Evolutionary conservation across 2,329 filamentous ascomycete species (phyloP).

Genomic region (Ascosphaera aggregata): DNA sequence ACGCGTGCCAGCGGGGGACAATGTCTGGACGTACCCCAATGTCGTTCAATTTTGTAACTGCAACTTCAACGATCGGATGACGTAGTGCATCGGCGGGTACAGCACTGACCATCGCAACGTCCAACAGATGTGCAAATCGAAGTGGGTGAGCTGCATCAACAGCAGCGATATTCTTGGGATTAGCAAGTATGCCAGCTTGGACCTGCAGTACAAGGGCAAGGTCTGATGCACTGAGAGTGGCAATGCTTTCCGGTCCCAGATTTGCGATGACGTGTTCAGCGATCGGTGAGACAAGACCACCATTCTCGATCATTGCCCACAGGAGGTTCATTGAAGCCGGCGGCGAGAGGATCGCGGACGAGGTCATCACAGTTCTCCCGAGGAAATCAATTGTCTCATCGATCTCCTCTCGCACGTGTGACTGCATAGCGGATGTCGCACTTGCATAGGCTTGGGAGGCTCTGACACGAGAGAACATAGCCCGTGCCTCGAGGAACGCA

Average conservation of each 20-base stretch:
- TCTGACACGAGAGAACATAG: conserved; percentile 71
- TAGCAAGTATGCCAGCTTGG: conserved; percentile 26
- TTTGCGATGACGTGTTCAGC: conserved; percentile 37
- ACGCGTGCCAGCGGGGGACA: conserved; percentile 33
- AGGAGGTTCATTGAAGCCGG: conserved; percentile 34
- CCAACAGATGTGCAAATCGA: conserved; percentile 38
- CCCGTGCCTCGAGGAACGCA: conserved; percentile 52
- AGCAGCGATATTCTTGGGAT: conserved; percentile 14
- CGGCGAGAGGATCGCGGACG: conserved; percentile 26
- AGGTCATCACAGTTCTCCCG: conserved; percentile 31
- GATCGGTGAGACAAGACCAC: conserved; percentile 34
- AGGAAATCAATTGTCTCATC: conserved; percentile 64
- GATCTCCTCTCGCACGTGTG: conserved; percentile 50
- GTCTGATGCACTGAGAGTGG: conserved; percentile 26
- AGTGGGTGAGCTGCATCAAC: conserved; percentile 33
- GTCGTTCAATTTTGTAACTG: conserved; percentile 27
- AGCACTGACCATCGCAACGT: conserved; percentile 29
- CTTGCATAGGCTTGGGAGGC: conserved; percentile 31
- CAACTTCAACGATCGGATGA: conserved; percentile 32
- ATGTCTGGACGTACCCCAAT: conserved; percentile 24
- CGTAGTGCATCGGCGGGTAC: conserved; percentile 32
- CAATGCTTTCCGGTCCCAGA: conserved; percentile 34
- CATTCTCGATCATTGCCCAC: conserved; percentile 42
- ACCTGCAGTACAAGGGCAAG: conserved; percentile 38
- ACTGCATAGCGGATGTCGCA: conserved; percentile 20